These are phyloP conservation scores for Backusella tuberculispora DNA, from an alignment of 192 early-diverging fungal species.

Conservation along the genomic window DNA sequence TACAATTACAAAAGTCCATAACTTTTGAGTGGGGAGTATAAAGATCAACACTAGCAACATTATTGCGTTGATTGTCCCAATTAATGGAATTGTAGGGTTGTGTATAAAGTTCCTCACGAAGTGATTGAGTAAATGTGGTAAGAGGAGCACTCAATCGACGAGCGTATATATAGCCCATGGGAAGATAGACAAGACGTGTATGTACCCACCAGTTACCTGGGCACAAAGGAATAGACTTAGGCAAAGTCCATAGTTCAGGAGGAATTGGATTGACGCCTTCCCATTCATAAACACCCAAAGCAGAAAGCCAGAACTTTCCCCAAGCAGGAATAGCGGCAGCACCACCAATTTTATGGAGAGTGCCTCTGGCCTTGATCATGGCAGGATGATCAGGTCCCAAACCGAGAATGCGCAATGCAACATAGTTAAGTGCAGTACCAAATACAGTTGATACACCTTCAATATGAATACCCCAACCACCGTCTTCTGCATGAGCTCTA, in stretches of 20 bases:
- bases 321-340: conserved; percentile 87
- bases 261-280: conserved; percentile 96
- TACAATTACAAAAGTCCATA: conserved; percentile 75
- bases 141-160: conserved; percentile 58
- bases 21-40: conserved; percentile 85
- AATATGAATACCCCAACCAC: conserved; percentile 98
- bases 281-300: conserved; percentile 93
- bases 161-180: conserved; percentile 94
- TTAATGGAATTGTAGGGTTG: conserved; percentile 84
- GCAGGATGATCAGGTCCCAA: conserved; percentile 85
- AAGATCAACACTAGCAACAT: conserved; percentile 79
- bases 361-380: conserved; percentile 78
- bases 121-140: conserved; percentile 70
- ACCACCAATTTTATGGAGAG: conserved; percentile 85
- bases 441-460: conserved; percentile 93
- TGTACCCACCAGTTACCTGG: conserved; percentile 96
- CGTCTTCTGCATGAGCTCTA: conserved; percentile 81
- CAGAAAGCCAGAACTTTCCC: conserved; percentile 98
- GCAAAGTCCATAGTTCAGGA: conserved; percentile 92
- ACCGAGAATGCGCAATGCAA: conserved; percentile 85
- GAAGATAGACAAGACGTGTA: conserved; percentile 90
- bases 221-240: conserved; percentile 78
- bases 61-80: conserved; percentile 83
- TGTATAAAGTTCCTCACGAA: conserved; percentile 90
- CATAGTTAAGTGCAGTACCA: conserved; percentile 96